Evolutionary conservation across 768 basidiomycete genomes (phyloP), one percentile per base, ranked within the genome.

Genomic region (Tulasnella sp.): DNA sequence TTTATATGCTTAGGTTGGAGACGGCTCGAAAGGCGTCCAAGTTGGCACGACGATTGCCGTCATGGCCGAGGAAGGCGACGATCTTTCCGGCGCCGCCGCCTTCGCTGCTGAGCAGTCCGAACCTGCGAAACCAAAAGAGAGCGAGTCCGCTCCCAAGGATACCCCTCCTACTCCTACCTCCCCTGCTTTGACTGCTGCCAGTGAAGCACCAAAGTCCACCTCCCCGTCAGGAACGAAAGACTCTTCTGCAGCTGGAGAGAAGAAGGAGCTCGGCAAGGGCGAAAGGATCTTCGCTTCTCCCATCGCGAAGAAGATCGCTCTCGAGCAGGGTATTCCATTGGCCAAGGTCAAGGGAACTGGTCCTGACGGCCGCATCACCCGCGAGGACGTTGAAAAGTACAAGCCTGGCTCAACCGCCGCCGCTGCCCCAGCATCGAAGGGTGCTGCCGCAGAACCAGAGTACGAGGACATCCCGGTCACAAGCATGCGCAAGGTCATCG

Each of bases 401-500:
- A 92, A 93, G 86, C 86, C 90, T 12, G 82, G 86, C 27, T 84
- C 88, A 3, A 83, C 89, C 31, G 84, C 89, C 44, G 81, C 89
- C 40, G 83, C 89, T 42, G 84, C 88, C 58, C 84, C 88, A 34
- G 88, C 89, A 79, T 85, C 88, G 10, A 81, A 89, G 39, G 85
- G 91, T n/a, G 87, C 89, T 19, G 86, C 85, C 16, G 83, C 86
- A 27, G 83, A 84, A 56, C 84, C 84, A 34, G 93, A 96, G 82
- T 99, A 97, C 86, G 88, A 90, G 82, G 98, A 99, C 85, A 92
- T 91, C 44, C 98, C 98, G 19, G 88, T 96, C 75, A 91, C 94
- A 71, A 98, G 92, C 86, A 99, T 99, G 93, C 94, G 98, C 80
- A 94, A 95, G 82, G 92, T 91, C 58, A 99, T 99, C 84, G 98